Evolutionary conservation across 169 alveolate species (phyloP).

Genomic region (Plasmodium inui): DNA sequence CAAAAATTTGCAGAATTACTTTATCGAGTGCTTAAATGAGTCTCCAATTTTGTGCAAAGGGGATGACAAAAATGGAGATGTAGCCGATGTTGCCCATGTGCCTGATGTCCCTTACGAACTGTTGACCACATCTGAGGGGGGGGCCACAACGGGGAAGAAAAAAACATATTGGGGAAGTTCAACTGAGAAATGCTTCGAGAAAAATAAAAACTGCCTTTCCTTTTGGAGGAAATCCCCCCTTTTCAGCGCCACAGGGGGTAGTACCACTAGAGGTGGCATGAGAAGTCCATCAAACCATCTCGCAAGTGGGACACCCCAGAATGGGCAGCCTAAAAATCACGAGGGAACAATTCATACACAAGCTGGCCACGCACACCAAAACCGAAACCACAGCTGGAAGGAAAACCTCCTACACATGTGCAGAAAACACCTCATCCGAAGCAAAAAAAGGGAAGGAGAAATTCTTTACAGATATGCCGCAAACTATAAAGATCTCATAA

Average conservation of each 20-base stretch:
- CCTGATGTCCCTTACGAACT: background rate
- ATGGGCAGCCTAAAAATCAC: background rate
- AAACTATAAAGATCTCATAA: conserved; percentile 25
- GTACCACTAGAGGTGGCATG: background rate
- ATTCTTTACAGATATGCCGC: conserved; percentile 32
- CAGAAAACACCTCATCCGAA: background rate
- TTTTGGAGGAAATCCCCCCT: background rate
- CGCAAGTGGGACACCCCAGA: background rate
- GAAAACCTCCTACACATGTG: background rate
- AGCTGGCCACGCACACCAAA: background rate
- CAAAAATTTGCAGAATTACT: conserved; percentile 21
- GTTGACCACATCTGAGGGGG: background rate
- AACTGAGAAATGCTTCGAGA: background rate
- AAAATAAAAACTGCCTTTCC: background rate
- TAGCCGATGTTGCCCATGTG: background rate
- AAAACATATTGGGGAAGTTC: background rate
- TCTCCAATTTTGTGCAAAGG: background rate
- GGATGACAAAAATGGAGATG: background rate
- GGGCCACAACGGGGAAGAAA: background rate
- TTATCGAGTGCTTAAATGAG: conserved; percentile 19
- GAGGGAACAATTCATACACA: background rate
- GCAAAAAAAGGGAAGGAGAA: conserved; percentile 6
- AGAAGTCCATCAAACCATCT: background rate
- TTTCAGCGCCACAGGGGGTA: background rate
- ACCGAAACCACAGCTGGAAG: background rate